Evolutionary conservation across 495 filamentous ascomycete genomes (phyloP).

Genomic region (Hypoxylon fuscum): DNA sequence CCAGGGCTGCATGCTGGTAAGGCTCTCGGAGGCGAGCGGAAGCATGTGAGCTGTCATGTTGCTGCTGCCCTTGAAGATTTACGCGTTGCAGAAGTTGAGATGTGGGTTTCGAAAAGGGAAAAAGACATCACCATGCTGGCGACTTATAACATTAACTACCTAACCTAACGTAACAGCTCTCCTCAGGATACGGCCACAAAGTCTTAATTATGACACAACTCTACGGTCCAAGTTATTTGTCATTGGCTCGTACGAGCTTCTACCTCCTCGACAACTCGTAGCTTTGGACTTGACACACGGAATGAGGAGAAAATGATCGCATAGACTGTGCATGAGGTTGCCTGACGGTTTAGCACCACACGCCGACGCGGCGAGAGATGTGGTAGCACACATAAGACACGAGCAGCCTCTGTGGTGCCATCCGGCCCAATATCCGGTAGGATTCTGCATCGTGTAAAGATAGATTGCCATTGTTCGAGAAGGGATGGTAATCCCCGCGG

Average conservation of each 20-base stretch:
- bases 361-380: conserved; percentile 19
- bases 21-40: conserved; percentile 24
- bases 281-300: conserved; percentile 13
- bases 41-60: conserved; percentile 36
- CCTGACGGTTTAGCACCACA: conserved; percentile 11
- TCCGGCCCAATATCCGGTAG: conserved; percentile 25
- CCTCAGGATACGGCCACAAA: background rate
- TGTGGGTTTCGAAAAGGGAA: conserved; percentile 2
- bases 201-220: conserved; percentile 22
- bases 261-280: conserved; percentile 1
- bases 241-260: conserved; percentile 19
- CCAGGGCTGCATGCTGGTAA: conserved; percentile 24
- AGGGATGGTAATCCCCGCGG: conserved; percentile 19
- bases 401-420: conserved; percentile 9
- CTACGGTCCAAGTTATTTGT: conserved; percentile 6
- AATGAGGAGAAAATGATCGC: conserved; percentile 17
- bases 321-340: conserved; percentile 13
- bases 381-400: conserved; percentile 19
- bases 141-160: conserved; percentile 22
- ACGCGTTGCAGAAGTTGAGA: conserved; percentile 12
- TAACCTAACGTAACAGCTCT: background rate
- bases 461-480: conserved; percentile 20
- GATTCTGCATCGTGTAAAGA: conserved; percentile 22
- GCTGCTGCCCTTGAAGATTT: background rate
- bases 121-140: conserved; percentile 8